phyloP scores from a whole-genome alignment of 106 monocot genomes.

The Allium cepa region DNA sequence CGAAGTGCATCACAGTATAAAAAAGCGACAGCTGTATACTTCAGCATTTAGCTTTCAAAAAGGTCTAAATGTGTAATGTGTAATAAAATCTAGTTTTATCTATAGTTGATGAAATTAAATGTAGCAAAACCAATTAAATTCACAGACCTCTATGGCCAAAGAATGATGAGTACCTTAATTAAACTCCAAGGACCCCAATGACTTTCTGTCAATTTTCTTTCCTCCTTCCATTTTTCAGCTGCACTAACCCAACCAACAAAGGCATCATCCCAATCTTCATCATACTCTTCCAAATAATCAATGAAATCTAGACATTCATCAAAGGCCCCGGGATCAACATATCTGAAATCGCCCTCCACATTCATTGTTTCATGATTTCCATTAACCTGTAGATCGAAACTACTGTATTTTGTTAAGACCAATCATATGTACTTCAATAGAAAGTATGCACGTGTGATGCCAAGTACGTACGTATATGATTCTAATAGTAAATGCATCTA shows the following conservation, averaged over 20 bases:
- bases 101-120: too few relatives aligned
- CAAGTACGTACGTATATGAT: too few relatives aligned
- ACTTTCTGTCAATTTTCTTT: slow-evolving; percentile 28
- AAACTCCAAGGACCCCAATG: slow-evolving; percentile 67
- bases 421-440: too few relatives aligned
- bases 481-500: too few relatives aligned
- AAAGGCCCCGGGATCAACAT: slow-evolving; percentile 79
- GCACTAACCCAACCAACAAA: slow-evolving; percentile 67
- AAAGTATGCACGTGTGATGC: too few relatives aligned
- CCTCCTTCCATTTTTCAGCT: slow-evolving; percentile 43
- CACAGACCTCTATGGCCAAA: background rate
- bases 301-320: slow-evolving; percentile 79
- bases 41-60: too few relatives aligned
- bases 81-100: too few relatives aligned
- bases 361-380: slow-evolving; percentile 99
- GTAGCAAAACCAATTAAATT: too few relatives aligned
- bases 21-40: too few relatives aligned
- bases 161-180: slow-evolving; percentile 45
- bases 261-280: slow-evolving; percentile 66
- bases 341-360: slow-evolving; percentile 93
- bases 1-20: too few relatives aligned
- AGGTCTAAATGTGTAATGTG: too few relatives aligned
- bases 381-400: slow-evolving; percentile 45
- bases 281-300: slow-evolving; percentile 51
- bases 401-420: too few relatives aligned